Conservation (phyloP, 805 yeast genomes). For the Geotrichum ghanense region DNA sequence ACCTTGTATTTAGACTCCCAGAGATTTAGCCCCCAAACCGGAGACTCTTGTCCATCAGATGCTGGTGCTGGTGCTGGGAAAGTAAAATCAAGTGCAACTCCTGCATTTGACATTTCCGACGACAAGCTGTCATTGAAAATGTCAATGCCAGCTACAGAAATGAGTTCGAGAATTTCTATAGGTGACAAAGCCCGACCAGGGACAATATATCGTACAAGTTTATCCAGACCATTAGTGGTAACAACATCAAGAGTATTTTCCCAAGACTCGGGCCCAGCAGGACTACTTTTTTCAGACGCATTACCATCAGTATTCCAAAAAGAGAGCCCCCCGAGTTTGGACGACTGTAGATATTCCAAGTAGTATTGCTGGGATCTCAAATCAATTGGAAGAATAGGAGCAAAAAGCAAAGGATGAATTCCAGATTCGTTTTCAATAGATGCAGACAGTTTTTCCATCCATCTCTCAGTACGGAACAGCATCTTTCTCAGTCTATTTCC, state of each 20-base stretch:
- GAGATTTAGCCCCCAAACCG: constrained; percentile 20
- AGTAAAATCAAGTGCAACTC: constrained; percentile 26
- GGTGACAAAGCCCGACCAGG: neutral
- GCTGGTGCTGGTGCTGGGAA: constrained; percentile 15
- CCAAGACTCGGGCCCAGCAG: neutral
- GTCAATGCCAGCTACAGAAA: constrained; percentile 20
- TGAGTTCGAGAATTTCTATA: neutral
- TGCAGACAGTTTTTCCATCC: constrained; percentile 18
- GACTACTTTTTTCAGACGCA: neutral
- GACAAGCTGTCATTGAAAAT: constrained; percentile 24
- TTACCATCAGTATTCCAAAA: constrained; percentile 8
- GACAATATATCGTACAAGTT: constrained; percentile 7
- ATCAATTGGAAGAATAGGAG: constrained; percentile 23
- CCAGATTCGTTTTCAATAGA: constrained; percentile 8
- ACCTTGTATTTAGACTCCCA: constrained; percentile 22
- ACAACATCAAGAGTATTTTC: neutral
- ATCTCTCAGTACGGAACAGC: constrained; percentile 23
- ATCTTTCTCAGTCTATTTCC: constrained; percentile 27
- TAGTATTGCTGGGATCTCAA: constrained; percentile 14
- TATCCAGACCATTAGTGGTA: constrained; percentile 7
- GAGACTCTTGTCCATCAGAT: constrained; percentile 1
- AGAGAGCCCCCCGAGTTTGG: constrained; percentile 12
- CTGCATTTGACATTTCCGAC: constrained; percentile 25
- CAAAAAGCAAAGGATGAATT: constrained; percentile 15
- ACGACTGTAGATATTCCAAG: constrained; percentile 10